Base-by-base conservation (phyloP, 2,329 filamentous ascomycete species). In the Fusarium irregulare region DNA sequence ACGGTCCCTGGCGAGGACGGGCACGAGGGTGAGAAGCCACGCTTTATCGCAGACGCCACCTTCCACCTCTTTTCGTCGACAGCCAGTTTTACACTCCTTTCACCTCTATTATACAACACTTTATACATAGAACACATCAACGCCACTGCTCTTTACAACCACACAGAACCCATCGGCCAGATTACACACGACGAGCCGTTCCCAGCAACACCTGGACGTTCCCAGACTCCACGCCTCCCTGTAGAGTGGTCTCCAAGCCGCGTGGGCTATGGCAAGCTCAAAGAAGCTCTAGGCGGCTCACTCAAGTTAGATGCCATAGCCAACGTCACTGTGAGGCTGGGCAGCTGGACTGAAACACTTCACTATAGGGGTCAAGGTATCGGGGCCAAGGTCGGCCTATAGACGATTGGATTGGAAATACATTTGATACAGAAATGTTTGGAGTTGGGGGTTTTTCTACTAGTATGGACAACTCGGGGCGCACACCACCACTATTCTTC, bases 41-140 rank as follows among this genome's bases (percentile, higher is more conserved):
- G 89, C 70, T 98, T 98, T 78, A 93, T 99, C 73, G 88, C 91
- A 77, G 90, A 93, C 73, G 93, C 94, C 13, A 95, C 91, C 9
- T 90, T 99, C 80, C 94, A 98, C 80, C 80, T 98, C 55, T 86
- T 96, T 68, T 92, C 93, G 18, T 97, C 93, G 1, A 94, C 93
- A 1, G 95, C 95, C 6, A 89, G 91, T 1, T 98, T 99, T 79
- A 90, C 88, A 0, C 85, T 98, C 23, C 86, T 90, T 41, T 98
- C 94, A 1, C 96, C 96, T 0, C 83, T 98, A 11, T 81, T 84
- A 42, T 83, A 89, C 61, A 92, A 92, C 54, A 93, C 89, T 1
- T 80, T 98, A 20, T 92, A 89, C 73, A 87, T 99, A 67, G 93
- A 93, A 40, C 86, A 85, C 53, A 87, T 98, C 74, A 91, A 97